A percentile compares a stretch with the other conserved stretches of the same genome.
Evolutionary conservation across 768 basidiomycete genomes (phyloP).

Genomic region (Boletus pseudopeckii): DNA sequence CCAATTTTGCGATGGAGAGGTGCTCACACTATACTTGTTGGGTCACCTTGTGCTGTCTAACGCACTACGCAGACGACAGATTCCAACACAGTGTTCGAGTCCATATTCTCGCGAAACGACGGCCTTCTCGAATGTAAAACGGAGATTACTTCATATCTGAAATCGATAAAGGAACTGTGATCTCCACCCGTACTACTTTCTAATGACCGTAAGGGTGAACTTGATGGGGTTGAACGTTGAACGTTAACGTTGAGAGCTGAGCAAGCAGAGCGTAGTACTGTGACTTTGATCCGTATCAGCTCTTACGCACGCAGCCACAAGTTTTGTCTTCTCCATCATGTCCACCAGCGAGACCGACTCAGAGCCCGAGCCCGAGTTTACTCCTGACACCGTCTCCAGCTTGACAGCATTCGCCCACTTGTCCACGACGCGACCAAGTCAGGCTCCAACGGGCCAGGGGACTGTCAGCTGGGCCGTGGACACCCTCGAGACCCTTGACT

Average conservation of each 20-base stretch:
- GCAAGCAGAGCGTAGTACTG: neutral
- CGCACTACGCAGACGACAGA: slow-evolving; percentile 48
- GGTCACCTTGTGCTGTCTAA: slow-evolving; percentile 6
- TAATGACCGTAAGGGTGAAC: neutral
- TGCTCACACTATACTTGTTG: slow-evolving; percentile 32
- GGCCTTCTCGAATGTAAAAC: slow-evolving; percentile 52
- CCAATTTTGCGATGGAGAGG: slow-evolving; percentile 62
- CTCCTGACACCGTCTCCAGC: slow-evolving; percentile 12
- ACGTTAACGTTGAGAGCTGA: neutral
- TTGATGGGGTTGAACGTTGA: neutral
- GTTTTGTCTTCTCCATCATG: slow-evolving; percentile 25
- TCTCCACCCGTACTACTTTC: neutral
- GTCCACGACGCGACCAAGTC: slow-evolving; percentile 10
- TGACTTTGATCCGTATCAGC: neutral
- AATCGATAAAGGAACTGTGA: slow-evolving; percentile 53
- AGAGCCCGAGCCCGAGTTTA: slow-evolving; percentile 41
- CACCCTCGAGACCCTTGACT: slow-evolving; percentile 28
- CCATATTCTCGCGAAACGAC: slow-evolving; percentile 58
- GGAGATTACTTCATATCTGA: slow-evolving; percentile 54
- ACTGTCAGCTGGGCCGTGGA: slow-evolving; percentile 25
- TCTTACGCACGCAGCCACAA: neutral
- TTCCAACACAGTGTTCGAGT: slow-evolving; percentile 54
- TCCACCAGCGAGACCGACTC: slow-evolving; percentile 55
- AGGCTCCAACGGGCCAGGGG: neutral
- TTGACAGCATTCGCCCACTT: slow-evolving; percentile 18